phyloP scores from a whole-genome alignment of 441 rosid genomes.

The Pelargonium citronellum region DNA sequence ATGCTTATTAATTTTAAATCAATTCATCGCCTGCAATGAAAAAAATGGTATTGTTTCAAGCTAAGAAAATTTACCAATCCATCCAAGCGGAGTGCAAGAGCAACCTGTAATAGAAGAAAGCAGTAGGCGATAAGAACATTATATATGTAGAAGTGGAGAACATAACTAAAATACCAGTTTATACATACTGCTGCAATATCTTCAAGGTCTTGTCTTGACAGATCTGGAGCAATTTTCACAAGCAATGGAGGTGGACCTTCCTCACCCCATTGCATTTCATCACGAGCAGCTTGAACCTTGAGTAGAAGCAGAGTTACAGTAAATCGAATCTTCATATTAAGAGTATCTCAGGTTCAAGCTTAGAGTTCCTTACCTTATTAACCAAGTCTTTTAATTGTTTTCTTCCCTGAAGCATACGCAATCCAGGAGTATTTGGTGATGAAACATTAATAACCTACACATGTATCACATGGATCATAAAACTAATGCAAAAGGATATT shows the following conservation, averaged over 20 bases:
- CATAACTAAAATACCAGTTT: conserved; percentile 7
- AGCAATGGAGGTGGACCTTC: conserved; percentile 97
- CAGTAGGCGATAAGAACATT: conserved; percentile 15
- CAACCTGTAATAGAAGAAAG: conserved; percentile 45
- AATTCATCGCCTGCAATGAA: neutral
- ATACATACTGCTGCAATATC: conserved; percentile 87
- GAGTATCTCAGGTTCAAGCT: conserved; percentile 4
- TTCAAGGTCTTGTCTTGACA: conserved; percentile 87
- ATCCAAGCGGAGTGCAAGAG: conserved; percentile 87
- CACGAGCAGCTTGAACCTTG: conserved; percentile 92
- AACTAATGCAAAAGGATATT: too few relatives aligned
- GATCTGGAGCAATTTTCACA: conserved; percentile 94
- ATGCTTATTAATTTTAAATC: neutral
- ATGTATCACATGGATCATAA: too few relatives aligned
- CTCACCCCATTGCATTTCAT: conserved; percentile 99
- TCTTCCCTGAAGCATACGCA: conserved; percentile 94
- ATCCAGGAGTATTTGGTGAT: conserved; percentile 88
- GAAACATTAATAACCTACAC: conserved; percentile 66
- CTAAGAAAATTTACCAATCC: conserved; percentile 60
- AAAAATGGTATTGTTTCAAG: neutral
- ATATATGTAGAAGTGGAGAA: conserved; percentile 11
- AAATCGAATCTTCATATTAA: conserved; percentile 7
- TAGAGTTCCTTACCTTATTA: conserved; percentile 49
- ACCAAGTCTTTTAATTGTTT: conserved; percentile 89
- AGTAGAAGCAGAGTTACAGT: conserved; percentile 15